Evolutionary conservation across 495 filamentous ascomycete genomes (phyloP), one percentile per base, ranked within the genome.

Genomic region (Neurospora sublineolata): DNA sequence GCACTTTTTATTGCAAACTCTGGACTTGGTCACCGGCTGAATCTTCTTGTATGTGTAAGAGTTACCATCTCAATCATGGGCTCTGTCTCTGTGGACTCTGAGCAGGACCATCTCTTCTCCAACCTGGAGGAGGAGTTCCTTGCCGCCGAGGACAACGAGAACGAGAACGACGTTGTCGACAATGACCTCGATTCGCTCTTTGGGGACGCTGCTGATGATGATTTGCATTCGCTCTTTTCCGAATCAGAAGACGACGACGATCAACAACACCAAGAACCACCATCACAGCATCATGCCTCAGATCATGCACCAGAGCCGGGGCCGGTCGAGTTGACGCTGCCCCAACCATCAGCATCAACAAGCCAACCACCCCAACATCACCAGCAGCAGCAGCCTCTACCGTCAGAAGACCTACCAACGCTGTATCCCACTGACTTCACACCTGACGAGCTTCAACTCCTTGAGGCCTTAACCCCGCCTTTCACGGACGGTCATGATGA

Each of bases 121-220:
- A 52, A 86, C 70, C 11, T 79, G 75, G 12, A 83, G 69, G 37
- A 86, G 76, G 3, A 86, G 77, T 3, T 80, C 79, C 72, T 84
- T 77, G 9, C 81, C 84, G 74, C 86, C 82, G 71, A 84, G 80
- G 41, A 85, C 83, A 69, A 85, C 86, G n/a, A 84, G 33, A 33
- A 36, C 18, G 42, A 58, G 38, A 70, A 33, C 23, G 37, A n/a
- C 38, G 4, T 9, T n/a, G 68, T n/a, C n/a, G 30, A 74, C 38
- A 68, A 67, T 68, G 73, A 77, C 41, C 4, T 71, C 52, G 76
- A 76, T 41, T 77, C 74, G 30, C 76, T 77, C 40, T 77, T 77
- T 37, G 76, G 75, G 14, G 74, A 52, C 14, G 70, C 37, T 46
- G 72, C 69, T 60, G 71, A 70, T 37, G 72, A 73, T 46, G 74